Evolutionary conservation across 2,329 filamentous ascomycete genomes (phyloP), one percentile per base, ranked within the genome.

Genomic region (Aspergillus amoenus): DNA sequence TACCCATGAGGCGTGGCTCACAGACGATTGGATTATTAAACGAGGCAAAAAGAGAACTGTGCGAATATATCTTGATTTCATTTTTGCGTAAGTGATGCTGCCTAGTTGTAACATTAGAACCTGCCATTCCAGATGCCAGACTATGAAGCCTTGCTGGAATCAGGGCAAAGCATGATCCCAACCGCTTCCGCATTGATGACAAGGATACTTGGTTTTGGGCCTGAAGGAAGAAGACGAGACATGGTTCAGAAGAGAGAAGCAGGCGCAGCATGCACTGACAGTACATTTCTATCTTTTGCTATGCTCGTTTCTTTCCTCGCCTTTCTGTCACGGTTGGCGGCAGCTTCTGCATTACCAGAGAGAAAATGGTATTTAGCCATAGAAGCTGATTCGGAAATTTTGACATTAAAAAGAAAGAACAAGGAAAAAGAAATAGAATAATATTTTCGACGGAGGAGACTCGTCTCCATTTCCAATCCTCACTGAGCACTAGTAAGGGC

Each of bases 281-380:
- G 5, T 13, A 32, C 5, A 21, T 46, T 18, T 15, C 8, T 18
- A 18, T 8, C 22, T 37, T 18, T 30, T 30, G 27, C 27, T 30
- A 2, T 30, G 24, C 27, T 30, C 27, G 24, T 24, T 30, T 40
- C 15, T 24, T 48, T 8, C 21, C 6, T 30, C 6, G 30, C 18
- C 13, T 52, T 48, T 48, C n/a, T 52, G 46, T 30, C 27, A 9
- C 57, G 55, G 55, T 51, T 57, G 34, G 55, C 37, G 55, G 55
- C 51, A 56, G 17, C 34, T 32, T 51, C 32, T 41, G 52, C 43
- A 53, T 37, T 30, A 30, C 27, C 9, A 9, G 27, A 51, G 46
- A 51, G 49, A 12, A 18, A 50, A 52, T 27, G 7, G 18, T 12
- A 3, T 22, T 27, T 13, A 21, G 13, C 11, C 40, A 15, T n/a